Percentiles rank a stretch among this genome's conserved stretches.
phyloP scores from a whole-genome alignment of 768 basidiomycete genomes.

The Panaeolus cyanescens region DNA sequence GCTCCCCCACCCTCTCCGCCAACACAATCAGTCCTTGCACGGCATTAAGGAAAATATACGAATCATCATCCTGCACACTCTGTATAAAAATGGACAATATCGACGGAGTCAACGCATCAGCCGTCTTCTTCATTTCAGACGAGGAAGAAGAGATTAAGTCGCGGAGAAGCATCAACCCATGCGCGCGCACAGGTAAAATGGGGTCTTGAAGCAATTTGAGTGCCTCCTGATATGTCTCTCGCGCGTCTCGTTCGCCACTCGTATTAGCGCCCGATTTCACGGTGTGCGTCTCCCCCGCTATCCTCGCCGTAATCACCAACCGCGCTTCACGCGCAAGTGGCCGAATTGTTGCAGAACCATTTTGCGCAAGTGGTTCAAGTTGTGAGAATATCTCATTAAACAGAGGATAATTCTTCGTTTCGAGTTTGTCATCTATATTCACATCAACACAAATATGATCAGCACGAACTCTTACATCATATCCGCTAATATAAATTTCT shows the following conservation, averaged over 20 bases:
- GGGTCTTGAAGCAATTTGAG: slow-evolving; percentile 89
- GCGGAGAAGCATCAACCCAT: slow-evolving; percentile 83
- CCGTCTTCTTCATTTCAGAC: slow-evolving; percentile 19
- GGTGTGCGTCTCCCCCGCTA: slow-evolving; percentile 39
- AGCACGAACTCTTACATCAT: no score
- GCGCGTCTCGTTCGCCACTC: slow-evolving; percentile 44
- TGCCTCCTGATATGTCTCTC: slow-evolving; percentile 82
- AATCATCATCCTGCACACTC: slow-evolving; percentile 87
- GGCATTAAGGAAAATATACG: slow-evolving; percentile 93
- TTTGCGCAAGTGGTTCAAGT: slow-evolving; percentile 56
- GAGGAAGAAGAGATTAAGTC: slow-evolving; percentile 60
- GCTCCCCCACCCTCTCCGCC: slow-evolving; percentile 75
- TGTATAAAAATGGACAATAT: slow-evolving; percentile 88
- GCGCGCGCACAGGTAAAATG: slow-evolving; percentile 90
- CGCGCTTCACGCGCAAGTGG: slow-evolving; percentile 75
- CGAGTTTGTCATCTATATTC: slow-evolving; percentile 58
- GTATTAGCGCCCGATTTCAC: slow-evolving; percentile 14
- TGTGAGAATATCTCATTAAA: slow-evolving; percentile 72
- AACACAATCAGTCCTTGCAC: slow-evolving; percentile 89
- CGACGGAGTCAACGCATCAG: slow-evolving; percentile 61
- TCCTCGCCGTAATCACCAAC: slow-evolving; percentile 81
- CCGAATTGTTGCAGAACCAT: slow-evolving; percentile 49
- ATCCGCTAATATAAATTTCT: no score
- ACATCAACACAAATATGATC: background rate
- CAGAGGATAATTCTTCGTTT: slow-evolving; percentile 59